Evolutionary conservation across 768 basidiomycete genomes (phyloP).

Genomic region (Lactarius quietus): DNA sequence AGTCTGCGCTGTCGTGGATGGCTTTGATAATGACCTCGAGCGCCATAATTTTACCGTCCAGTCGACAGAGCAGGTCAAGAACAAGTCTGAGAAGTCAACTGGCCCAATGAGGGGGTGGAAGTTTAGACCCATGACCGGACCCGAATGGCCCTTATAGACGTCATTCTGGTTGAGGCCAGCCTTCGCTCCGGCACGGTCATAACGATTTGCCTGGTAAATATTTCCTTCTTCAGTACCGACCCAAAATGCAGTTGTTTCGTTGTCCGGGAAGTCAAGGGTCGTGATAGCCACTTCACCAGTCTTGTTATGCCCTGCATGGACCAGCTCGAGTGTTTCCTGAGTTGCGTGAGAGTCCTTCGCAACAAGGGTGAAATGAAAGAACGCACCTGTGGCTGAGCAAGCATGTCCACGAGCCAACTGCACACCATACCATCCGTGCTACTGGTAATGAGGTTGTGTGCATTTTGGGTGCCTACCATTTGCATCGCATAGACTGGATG

Average conservation of each 20-base stretch:
- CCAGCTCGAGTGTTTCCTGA: conserved; percentile 90
- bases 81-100: conserved; percentile 94
- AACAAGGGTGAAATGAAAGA: background rate
- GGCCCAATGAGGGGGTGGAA: conserved; percentile 92
- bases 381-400: conserved; percentile 90
- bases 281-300: conserved; percentile 97
- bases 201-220: conserved; percentile 93
- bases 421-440: conserved; percentile 98
- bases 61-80: conserved; percentile 89
- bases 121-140: conserved; percentile 90
- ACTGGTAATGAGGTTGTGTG: conserved; percentile 93
- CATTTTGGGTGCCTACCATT: conserved; percentile 98
- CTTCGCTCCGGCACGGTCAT: conserved; percentile 95
- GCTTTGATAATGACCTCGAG: conserved; percentile 70
- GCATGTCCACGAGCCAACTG: conserved; percentile 98
- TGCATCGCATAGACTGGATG: conserved; percentile 99
- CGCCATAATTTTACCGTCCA: conserved; percentile 99
- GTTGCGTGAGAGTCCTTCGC: background rate
- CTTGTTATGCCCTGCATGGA: conserved; percentile 90
- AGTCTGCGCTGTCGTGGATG: conserved; percentile 51
- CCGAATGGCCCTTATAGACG: conserved; percentile 88
- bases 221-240: conserved; percentile 98
- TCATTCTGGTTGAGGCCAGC: conserved; percentile 93
- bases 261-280: conserved; percentile 88
- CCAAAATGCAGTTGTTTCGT: conserved; percentile 96